Evolutionary conservation across 805 yeast genomes (phyloP).

Genomic region (Yarrowia hollandica): DNA sequence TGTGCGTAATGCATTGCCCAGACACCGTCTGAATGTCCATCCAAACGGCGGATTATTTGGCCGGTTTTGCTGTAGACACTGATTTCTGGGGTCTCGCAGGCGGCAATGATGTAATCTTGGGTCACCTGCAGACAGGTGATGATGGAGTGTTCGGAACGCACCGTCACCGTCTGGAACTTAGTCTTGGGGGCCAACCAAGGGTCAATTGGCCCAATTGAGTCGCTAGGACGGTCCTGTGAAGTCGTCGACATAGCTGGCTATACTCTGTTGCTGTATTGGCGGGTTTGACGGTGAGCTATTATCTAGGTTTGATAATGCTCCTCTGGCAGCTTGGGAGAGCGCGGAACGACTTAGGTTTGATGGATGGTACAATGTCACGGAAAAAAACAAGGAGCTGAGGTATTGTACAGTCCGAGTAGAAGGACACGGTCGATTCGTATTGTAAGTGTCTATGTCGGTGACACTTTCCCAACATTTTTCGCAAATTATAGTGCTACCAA

Average conservation of each 20-base stretch:
- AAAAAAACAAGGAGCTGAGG: too few species aligned
- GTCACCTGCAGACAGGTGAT: slow-evolving; percentile 46
- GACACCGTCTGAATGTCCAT: slow-evolving; percentile 96
- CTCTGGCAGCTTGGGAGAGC: slow-evolving; percentile 18
- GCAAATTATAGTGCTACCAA: too few species aligned
- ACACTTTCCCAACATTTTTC: too few species aligned
- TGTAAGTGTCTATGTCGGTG: too few species aligned
- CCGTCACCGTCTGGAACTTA: slow-evolving; percentile 29
- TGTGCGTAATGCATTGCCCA: slow-evolving; percentile 95
- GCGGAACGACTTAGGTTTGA: slow-evolving; percentile 3
- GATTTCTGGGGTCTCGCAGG: slow-evolving; percentile 48
- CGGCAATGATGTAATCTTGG: slow-evolving; percentile 43
- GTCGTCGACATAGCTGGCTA: background rate
- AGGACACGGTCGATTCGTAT: too few species aligned
- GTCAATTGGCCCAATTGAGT: slow-evolving; percentile 25
- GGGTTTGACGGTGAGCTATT: slow-evolving; percentile 13
- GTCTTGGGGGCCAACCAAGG: slow-evolving; percentile 18
- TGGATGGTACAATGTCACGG: background rate
- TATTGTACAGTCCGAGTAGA: too few species aligned
- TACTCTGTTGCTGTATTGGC: background rate
- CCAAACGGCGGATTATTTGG: slow-evolving; percentile 69
- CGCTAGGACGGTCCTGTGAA: background rate
- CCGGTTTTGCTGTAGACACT: slow-evolving; percentile 46
- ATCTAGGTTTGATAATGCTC: slow-evolving; percentile 25
- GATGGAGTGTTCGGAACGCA: slow-evolving; percentile 40